These are phyloP conservation scores for Trichoderma reesei DNA, from an alignment of 495 filamentous ascomycete species.

Conservation along the genomic window DNA sequence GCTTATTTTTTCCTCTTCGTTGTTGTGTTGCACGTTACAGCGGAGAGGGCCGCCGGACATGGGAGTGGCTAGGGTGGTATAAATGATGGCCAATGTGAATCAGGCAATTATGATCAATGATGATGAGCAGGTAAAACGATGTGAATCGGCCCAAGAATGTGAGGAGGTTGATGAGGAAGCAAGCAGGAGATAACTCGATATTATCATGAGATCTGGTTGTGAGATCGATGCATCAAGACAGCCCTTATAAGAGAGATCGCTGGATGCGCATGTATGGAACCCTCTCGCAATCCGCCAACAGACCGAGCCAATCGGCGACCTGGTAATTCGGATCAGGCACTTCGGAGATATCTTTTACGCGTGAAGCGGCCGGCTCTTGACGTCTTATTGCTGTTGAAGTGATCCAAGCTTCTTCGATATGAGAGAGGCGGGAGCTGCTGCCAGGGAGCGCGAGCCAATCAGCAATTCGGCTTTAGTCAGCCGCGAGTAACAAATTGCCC, in stretches of 20 bases:
- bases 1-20: not conserved
- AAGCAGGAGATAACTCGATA: conserved; percentile 3
- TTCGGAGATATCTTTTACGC: not conserved
- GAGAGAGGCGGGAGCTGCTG: not conserved
- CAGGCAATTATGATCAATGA: not conserved
- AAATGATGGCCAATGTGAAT: not conserved
- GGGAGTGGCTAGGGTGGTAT: not conserved
- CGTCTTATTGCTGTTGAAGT: not conserved
- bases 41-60: no score
- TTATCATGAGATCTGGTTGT: conserved; percentile 3
- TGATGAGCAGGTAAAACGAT: not conserved
- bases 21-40: not conserved
- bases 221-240: not conserved
- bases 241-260: not conserved
- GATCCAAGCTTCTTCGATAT: not conserved
- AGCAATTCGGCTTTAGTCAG: not conserved
- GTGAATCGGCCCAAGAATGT: not conserved
- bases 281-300: not conserved
- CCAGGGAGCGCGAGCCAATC: not conserved
- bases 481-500: not conserved
- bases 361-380: not conserved
- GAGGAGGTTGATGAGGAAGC: no score
- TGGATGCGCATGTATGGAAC: not conserved
- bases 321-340: not conserved
- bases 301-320: not conserved